Evolutionary conservation across 805 yeast genomes (phyloP).

Genomic region (Metschnikowia henanensis): DNA sequence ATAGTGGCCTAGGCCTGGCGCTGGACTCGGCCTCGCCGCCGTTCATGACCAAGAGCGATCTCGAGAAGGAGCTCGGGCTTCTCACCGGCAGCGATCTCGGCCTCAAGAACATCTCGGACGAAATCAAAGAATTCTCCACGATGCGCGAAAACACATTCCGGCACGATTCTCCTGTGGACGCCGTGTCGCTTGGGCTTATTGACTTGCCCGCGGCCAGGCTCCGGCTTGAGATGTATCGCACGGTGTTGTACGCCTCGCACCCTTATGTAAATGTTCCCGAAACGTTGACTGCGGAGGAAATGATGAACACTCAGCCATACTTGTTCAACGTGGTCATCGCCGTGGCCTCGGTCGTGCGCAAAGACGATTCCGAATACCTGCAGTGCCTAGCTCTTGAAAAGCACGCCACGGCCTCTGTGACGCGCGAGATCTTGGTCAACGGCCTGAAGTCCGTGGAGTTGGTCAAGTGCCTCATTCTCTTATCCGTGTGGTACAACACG

Average conservation of each 20-base stretch:
- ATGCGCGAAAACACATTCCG: slow-evolving; percentile 35
- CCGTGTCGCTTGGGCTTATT: slow-evolving; percentile 57
- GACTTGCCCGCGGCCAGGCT: slow-evolving; percentile 57
- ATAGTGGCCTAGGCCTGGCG: background rate
- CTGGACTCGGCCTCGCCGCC: slow-evolving; percentile 21
- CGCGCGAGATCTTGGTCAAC: slow-evolving; percentile 60
- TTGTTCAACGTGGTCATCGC: slow-evolving; percentile 67
- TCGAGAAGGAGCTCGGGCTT: slow-evolving; percentile 41
- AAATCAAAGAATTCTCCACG: slow-evolving; percentile 47
- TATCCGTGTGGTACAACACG: slow-evolving; percentile 79
- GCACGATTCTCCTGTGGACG: slow-evolving; percentile 38
- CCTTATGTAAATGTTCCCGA: slow-evolving; percentile 60
- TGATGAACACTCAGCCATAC: slow-evolving; percentile 56
- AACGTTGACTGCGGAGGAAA: slow-evolving; percentile 41
- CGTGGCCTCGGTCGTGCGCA: slow-evolving; percentile 49
- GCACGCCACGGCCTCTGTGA: slow-evolving; percentile 49
- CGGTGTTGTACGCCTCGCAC: slow-evolving; percentile 44
- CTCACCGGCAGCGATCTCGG: slow-evolving; percentile 33
- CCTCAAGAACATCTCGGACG: slow-evolving; percentile 45
- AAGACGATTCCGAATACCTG: slow-evolving; percentile 33
- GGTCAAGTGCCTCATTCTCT: slow-evolving; percentile 57
- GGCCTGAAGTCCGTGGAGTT: slow-evolving; percentile 74
- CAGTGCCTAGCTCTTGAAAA: slow-evolving; percentile 50
- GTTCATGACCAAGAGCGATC: slow-evolving; percentile 34
- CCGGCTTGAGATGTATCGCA: slow-evolving; percentile 52